Base-by-base conservation (phyloP, 805 yeast genomes). In the Spathaspora gorwiae region DNA sequence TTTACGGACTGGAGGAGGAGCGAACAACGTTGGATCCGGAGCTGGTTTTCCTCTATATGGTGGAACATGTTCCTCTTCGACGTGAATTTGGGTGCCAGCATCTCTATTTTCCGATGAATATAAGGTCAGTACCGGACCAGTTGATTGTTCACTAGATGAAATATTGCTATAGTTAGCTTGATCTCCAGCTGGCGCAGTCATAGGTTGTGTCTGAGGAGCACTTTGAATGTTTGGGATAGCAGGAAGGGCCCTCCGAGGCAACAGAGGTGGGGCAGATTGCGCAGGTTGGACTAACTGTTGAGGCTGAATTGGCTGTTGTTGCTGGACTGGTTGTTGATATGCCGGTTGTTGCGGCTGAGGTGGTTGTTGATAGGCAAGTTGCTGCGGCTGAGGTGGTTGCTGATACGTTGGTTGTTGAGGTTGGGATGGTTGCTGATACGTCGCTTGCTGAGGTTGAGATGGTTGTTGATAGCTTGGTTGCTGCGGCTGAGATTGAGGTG, bases 1-100 rank as follows among this genome's bases (percentile, higher is more conserved):
- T 46, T 50, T 62, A 45, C 63, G 75, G 8, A 67, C 48, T 2
- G 75, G 75, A 3, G 76, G 76, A 6, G 76, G 73, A 0, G 73
- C 66, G 52, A 72, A 67, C 33, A 59, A 49, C 6, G 60, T 52
- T 2, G 71, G 64, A 43, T 70, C 75, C 1, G 70, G 68, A 5
- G 62, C 53, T 8, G 65, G 66, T 26, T 47, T 48, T 30, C 49
- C 54, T 6, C 61, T 61, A 30, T 27, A 14, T 27, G 43, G 45
- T 19, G 24, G 24, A 19, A 19, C 24, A 19, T 19, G 24, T 19
- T 19, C 24, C 24, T n/a, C n/a, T n/a, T n/a, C n/a, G n/a, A n/a
- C n/a, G n/a, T n/a, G n/a, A n/a, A n/a, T n/a, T n/a, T 19, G 24
- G 2, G 24, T 19, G 24, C 24, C 24, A 19, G 2, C 5, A 19